Conservation (phyloP, 208 protist species). For the Leptomonas seymouri region DNA sequence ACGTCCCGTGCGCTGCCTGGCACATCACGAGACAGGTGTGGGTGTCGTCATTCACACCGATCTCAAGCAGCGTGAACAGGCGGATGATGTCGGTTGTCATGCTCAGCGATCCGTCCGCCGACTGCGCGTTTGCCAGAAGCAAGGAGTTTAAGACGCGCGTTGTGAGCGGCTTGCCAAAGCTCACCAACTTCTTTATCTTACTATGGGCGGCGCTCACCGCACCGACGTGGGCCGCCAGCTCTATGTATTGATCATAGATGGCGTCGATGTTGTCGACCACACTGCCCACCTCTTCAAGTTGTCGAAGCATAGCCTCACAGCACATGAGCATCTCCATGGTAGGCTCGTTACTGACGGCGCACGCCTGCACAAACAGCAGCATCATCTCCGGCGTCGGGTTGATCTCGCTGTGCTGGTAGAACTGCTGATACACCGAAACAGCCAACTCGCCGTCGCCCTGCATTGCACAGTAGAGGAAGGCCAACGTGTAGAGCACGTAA, state of each 20-base stretch:
- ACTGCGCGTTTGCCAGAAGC: constrained; percentile 81
- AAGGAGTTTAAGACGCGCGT: constrained; percentile 87
- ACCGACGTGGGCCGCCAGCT: constrained; percentile 75
- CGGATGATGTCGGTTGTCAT: constrained; percentile 75
- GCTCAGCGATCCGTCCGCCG: constrained; percentile 50
- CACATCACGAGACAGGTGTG: constrained; percentile 57
- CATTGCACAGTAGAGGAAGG: constrained; percentile 78
- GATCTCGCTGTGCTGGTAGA: constrained; percentile 59
- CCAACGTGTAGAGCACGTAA: constrained; percentile 78
- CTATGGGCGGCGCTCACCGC: constrained; percentile 77
- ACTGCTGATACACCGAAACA: constrained; percentile 71
- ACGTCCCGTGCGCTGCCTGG: constrained; percentile 47
- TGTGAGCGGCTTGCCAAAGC: constrained; percentile 77
- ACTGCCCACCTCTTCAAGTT: constrained; percentile 74
- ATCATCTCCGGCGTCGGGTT: constrained; percentile 88
- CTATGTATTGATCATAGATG: constrained; percentile 86
- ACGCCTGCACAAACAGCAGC: constrained; percentile 81
- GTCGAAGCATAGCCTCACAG: constrained; percentile 55
- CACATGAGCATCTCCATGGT: constrained; percentile 62
- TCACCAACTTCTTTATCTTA: constrained; percentile 72
- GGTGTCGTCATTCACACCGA: constrained; percentile 74
- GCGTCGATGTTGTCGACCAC: constrained; percentile 51
- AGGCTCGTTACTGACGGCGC: constrained; percentile 54
- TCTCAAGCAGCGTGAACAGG: constrained; percentile 63
- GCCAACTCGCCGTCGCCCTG: constrained; percentile 82